Base-by-base conservation (phyloP, 495 filamentous ascomycete species). In the Penicillium paxilli region DNA sequence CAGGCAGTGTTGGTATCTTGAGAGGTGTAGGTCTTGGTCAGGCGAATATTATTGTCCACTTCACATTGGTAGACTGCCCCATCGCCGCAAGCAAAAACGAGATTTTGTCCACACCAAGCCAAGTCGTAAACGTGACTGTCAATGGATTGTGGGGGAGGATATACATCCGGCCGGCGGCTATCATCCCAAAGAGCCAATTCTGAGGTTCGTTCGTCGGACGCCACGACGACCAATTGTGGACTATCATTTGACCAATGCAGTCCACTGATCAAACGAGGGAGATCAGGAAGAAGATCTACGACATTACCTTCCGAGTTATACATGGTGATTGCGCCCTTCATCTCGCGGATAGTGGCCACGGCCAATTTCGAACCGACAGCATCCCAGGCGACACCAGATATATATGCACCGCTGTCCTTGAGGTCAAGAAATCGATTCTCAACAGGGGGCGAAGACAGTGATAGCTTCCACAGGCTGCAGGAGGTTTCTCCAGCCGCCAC, bases 401-500 rank as follows among this genome's bases (percentile, higher is more conserved):
- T 72, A 57, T 66, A 76, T 8, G 70, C 65, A 20, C 58, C 58
- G 37, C 67, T 66, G 2, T 62, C 64, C 26, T 71, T 74, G 30
- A 66, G 63, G 25, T 76, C 67, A 16, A 69, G 51, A 16, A 74
- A 60, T 3, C 67, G 75, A 52, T 79, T 76, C 24, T 69, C 63
- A 24, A 67, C 63, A 3, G 75, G 70, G 10, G 63, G 47, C 14
- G 70, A 64, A 6, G 68, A 64, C 11, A 61, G 57, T 2, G 83
- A 80, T 45, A 92, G 65, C 59, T 83, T 88, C 88, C 88, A 93
- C 69, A 94, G 74, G 55, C 84, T 86, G 74, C 88, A 89, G 80
- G 90, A 86, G 68, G 85, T 82, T 68, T 91, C 86, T 63, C 89
- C 88, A 67, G 84, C 85, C 57, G 85, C 84, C 60, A 86, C 87